A percentile compares a stretch with the other conserved stretches of the same genome.
phyloP scores from a whole-genome alignment of 1,139 yeast species.

The Suhomyces guaymorum region DNA sequence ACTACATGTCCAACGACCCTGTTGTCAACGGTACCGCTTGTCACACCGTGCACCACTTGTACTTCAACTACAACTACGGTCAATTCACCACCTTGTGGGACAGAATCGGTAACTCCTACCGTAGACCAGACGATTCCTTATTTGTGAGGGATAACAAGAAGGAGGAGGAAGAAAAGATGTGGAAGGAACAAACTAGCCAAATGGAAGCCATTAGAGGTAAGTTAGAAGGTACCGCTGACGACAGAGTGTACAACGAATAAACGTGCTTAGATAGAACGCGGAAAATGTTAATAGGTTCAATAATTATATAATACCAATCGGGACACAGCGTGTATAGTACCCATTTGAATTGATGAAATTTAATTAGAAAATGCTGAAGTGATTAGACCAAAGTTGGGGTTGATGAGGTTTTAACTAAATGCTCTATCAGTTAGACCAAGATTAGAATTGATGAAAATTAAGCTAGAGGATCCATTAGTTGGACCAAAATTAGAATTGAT shows the following conservation, averaged over 20 bases:
- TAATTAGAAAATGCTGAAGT: too few species aligned
- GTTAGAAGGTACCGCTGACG: constrained; percentile 75
- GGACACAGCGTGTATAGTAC: too few species aligned
- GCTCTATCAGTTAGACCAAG: too few species aligned
- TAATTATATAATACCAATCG: too few species aligned
- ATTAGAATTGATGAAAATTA: too few species aligned
- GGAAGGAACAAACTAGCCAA: constrained; percentile 71
- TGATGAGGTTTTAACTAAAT: too few species aligned
- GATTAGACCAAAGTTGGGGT: too few species aligned
- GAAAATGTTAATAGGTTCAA: too few species aligned
- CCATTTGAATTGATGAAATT: too few species aligned
- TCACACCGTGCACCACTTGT: constrained; percentile 94
- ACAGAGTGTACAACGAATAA: constrained; percentile 39
- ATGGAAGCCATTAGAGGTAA: constrained; percentile 79
- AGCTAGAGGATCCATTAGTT: too few species aligned
- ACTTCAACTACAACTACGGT: constrained; percentile 96
- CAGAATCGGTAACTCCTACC: constrained; percentile 88
- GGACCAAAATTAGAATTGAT: too few species aligned
- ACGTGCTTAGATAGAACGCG: not conserved
- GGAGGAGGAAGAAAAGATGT: constrained; percentile 51
- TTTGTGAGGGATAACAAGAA: constrained; percentile 62
- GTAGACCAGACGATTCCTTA: constrained; percentile 85
- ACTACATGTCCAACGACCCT: constrained; percentile 90
- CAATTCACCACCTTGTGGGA: constrained; percentile 99
- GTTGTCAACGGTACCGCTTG: constrained; percentile 97